Conservation (phyloP, 2,329 filamentous ascomycete genomes). For the Lecanoromycetidae sp. region DNA sequence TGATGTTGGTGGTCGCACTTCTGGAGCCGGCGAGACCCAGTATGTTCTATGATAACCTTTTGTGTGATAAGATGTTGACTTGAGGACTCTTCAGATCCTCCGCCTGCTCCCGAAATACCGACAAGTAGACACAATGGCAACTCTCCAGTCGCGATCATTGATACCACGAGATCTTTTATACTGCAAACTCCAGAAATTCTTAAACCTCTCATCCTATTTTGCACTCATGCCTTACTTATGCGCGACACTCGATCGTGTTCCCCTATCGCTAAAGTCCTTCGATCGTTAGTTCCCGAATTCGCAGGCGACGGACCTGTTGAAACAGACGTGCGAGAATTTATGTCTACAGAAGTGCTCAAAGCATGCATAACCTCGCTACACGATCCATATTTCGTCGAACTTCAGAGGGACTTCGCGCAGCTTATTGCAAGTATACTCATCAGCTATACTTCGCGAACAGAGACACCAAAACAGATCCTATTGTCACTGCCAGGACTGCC, state of each 20-base stretch:
- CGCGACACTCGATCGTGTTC: slow-evolving; percentile 79
- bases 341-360: slow-evolving; percentile 76
- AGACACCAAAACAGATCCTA: slow-evolving; percentile 64
- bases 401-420: slow-evolving; percentile 80
- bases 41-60: slow-evolving; percentile 29
- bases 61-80: neutral
- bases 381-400: slow-evolving; percentile 91
- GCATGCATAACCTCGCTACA: slow-evolving; percentile 83
- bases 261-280: slow-evolving; percentile 74
- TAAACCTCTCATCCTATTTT: slow-evolving; percentile 82
- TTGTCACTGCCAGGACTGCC: slow-evolving; percentile 67
- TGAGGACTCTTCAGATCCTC: neutral
- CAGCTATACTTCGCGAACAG: slow-evolving; percentile 57
- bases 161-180: slow-evolving; percentile 60
- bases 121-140: neutral
- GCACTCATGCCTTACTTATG: slow-evolving; percentile 79
- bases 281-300: slow-evolving; percentile 74
- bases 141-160: slow-evolving; percentile 32
- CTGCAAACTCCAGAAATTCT: slow-evolving; percentile 65
- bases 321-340: slow-evolving; percentile 70
- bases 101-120: neutral
- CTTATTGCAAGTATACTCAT: slow-evolving; percentile 78
- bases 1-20: slow-evolving; percentile 81
- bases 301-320: slow-evolving; percentile 30
- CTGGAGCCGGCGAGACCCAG: slow-evolving; percentile 59